Conservation (phyloP, 495 filamentous ascomycete species). For the Xylaria scruposa region DNA sequence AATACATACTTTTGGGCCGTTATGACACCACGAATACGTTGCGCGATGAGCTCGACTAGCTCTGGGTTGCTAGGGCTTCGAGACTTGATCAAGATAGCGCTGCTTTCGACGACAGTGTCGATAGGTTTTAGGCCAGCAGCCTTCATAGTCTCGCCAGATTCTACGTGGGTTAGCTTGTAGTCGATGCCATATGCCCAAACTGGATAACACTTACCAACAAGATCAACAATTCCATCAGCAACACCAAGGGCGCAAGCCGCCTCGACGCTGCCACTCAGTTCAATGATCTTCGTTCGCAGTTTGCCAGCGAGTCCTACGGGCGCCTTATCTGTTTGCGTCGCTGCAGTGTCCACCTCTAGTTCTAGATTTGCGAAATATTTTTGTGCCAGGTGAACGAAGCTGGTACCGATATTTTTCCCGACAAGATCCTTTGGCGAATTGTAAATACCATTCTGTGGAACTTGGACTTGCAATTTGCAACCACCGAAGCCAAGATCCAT, state of each 20-base stretch:
- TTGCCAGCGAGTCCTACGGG: conserved; percentile 45
- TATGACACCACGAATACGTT: conserved; percentile 89
- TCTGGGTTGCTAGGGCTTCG: conserved; percentile 78
- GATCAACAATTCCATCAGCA: conserved; percentile 95
- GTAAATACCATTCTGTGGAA: conserved; percentile 82
- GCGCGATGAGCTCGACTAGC: conserved; percentile 80
- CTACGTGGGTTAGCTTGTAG: conserved; percentile 50
- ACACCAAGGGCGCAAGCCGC: conserved; percentile 95
- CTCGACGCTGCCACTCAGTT: conserved; percentile 94
- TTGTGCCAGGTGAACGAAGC: conserved; percentile 82
- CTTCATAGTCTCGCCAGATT: conserved; percentile 98
- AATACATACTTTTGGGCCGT: conserved; percentile 94
- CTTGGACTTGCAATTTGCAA: conserved; percentile 95
- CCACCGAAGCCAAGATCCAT: conserved; percentile 88
- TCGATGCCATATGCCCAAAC: conserved; percentile 20
- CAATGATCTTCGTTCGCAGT: conserved; percentile 83
- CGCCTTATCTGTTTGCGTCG: conserved; percentile 9
- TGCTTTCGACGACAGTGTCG: conserved; percentile 86
- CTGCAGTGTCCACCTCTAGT: conserved; percentile 48
- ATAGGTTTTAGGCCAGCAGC: conserved; percentile 96
- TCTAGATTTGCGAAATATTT: conserved; percentile 85
- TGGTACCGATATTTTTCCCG: conserved; percentile 94
- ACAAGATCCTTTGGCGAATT: conserved; percentile 74
- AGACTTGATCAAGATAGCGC: conserved; percentile 90
- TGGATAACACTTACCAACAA: conserved; percentile 75